Conservation (phyloP, 116 monocot genomes). For the Trichopus zeylanicus region DNA sequence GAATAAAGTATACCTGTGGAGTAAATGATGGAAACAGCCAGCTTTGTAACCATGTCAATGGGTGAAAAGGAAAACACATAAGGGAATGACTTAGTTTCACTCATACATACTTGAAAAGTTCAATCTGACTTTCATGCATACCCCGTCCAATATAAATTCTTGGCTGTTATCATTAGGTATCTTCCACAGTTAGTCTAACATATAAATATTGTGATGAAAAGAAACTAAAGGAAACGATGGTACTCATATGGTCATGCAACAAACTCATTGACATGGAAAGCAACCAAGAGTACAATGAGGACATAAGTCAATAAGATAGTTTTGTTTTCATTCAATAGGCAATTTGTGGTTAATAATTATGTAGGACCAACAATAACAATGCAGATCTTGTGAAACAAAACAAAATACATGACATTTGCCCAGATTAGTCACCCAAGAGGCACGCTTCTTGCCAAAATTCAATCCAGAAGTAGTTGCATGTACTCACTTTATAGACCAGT, state of each 20-base stretch:
- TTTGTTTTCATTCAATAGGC: too few relatives aligned
- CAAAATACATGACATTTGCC: too few relatives aligned
- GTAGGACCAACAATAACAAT: too few relatives aligned
- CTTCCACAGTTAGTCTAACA: background rate
- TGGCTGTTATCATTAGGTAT: conserved; percentile 43
- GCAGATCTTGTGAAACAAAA: too few relatives aligned
- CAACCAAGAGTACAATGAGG: background rate
- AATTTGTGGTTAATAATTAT: too few relatives aligned
- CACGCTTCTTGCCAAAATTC: too few relatives aligned
- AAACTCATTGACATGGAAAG: background rate
- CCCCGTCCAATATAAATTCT: conserved; percentile 95
- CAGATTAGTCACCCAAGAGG: too few relatives aligned
- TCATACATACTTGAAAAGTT: conserved; percentile 80
- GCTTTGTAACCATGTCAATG: background rate
- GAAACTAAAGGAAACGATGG: background rate
- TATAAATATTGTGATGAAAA: conserved; percentile 2
- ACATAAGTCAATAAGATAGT: background rate
- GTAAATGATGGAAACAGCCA: conserved; percentile 3
- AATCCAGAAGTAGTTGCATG: too few relatives aligned
- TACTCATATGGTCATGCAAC: background rate
- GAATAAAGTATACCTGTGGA: conserved; percentile 81
- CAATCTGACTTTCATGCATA: conserved; percentile 97
- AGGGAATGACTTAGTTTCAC: background rate
- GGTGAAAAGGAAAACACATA: background rate
- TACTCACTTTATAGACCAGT: too few relatives aligned